Conservation (phyloP, 176 grass and related monocot genomes). For the Rhynchospora tenuis region DNA sequence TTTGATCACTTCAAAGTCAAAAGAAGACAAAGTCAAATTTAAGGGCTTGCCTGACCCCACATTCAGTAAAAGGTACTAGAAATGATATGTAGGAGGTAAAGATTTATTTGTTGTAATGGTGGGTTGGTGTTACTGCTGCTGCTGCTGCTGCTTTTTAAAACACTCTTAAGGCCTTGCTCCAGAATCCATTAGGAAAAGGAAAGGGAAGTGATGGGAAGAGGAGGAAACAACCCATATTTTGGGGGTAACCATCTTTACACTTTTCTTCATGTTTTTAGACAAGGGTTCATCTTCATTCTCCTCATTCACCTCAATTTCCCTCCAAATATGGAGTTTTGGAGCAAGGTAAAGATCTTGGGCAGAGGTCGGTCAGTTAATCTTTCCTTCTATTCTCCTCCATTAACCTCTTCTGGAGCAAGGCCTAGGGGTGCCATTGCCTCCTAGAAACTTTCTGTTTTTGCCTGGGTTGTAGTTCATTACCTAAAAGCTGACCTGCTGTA, state of each 20-base stretch:
- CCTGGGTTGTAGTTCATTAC: not conserved
- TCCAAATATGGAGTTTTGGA: too few species aligned
- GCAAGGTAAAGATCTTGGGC: too few species aligned
- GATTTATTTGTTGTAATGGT: not conserved
- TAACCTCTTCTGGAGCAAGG: too few species aligned
- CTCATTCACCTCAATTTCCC: too few species aligned
- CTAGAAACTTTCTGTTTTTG: not conserved
- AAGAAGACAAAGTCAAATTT: conserved; percentile 31
- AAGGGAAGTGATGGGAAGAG: too few species aligned
- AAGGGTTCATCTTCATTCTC: too few species aligned
- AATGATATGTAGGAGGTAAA: not conserved
- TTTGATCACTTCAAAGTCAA: not conserved
- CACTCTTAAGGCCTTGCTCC: not conserved
- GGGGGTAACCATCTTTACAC: too few species aligned
- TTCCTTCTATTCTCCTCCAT: too few species aligned
- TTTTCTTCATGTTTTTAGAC: too few species aligned
- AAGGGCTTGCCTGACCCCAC: conserved; percentile 15
- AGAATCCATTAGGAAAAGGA: too few species aligned
- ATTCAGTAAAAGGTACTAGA: conserved; percentile 28
- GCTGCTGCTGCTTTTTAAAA: not conserved
- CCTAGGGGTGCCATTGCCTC: not conserved
- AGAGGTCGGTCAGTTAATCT: too few species aligned
- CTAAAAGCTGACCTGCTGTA: not conserved
- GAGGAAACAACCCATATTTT: too few species aligned
- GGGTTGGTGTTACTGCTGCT: not conserved